Base-by-base conservation (phyloP, 805 yeast species). In the Starmerella davenportii region DNA sequence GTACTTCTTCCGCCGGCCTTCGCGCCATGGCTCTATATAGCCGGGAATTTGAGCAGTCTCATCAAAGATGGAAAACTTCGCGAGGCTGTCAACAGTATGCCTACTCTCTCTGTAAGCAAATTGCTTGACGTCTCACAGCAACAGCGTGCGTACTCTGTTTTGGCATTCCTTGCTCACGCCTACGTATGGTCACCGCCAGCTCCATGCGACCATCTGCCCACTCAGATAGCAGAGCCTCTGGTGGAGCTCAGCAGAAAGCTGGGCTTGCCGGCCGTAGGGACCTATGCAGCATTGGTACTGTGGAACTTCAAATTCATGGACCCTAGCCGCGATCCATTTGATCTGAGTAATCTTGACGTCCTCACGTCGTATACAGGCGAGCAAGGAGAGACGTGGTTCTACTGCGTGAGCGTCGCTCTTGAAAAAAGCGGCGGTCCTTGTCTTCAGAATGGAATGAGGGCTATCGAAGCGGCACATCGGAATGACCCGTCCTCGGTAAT, bases 301-400 rank as follows among this genome's bases (percentile, higher is more conserved):
- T 85, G 95, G 95, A 85, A 85, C 56, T 85, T 71, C 66, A 71
- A 69, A 47, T 66, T 70, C 34, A 70, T 76, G 14, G 50, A 75
- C 14, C 76, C 76, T 7, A 57, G 55, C 2, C 61, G 56, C 42
- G 44, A 52, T 30, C 19, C 32, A 7, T 29, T 14, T 7, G 13
- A 29, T 7, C 32, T 29, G 5, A 15, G 9, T 14, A 75, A 77
- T 50, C 62, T 85, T 40, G 77, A 84, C 38, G 77, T 92, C 1
- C 69, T 79, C 43, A 72, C 71, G 54, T 82, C 95, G 1, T 87
- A 75, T 55, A 84, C 95, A 0, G 95, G 95, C 1, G 71, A 82
- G 3, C 70, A 76, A 31, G 95, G 85, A 58, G 96, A 85, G 58
- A 70, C 79, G 47, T 85, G 96, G 96, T 85, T 85, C 56, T 85